Percentiles rank a stretch among this genome's conserved stretches.
Conservation (phyloP, 805 yeast species). For the Candida maesae region DNA sequence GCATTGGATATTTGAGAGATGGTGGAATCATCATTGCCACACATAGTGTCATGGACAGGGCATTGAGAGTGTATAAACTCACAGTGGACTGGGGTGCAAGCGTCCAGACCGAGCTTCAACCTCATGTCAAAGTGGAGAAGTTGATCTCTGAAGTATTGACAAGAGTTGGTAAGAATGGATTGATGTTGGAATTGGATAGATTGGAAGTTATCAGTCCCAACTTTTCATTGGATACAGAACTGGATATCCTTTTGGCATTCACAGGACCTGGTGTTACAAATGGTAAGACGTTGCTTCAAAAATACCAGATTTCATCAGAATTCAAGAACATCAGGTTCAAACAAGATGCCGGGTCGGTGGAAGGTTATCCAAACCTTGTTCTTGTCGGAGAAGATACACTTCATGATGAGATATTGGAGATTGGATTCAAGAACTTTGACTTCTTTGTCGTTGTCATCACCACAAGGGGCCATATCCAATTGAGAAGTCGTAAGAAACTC, state of each 20-base stretch:
- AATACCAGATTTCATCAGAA: constrained; percentile 23
- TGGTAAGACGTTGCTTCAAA: constrained; percentile 20
- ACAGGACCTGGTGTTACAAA: constrained; percentile 19
- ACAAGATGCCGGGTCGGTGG: constrained; percentile 16
- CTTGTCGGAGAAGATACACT: constrained; percentile 22
- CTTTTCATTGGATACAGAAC: constrained; percentile 36
- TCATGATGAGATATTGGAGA: constrained; percentile 27
- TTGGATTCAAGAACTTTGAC: constrained; percentile 37
- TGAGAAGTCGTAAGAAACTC: constrained; percentile 38
- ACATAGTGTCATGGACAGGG: constrained; percentile 33
- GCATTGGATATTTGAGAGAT: constrained; percentile 50
- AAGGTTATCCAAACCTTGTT: constrained; percentile 19
- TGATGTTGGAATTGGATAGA: constrained; percentile 29
- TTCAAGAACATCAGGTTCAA: constrained; percentile 22
- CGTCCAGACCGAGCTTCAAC: constrained; percentile 36
- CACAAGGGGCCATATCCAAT: constrained; percentile 42
- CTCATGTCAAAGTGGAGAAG: constrained; percentile 36
- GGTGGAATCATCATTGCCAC: constrained; percentile 43
- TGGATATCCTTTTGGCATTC: constrained; percentile 46
- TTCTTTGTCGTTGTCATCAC: constrained; percentile 36
- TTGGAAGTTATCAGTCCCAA: constrained; percentile 46
- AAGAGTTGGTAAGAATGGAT: constrained; percentile 26
- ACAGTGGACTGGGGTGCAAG: constrained; percentile 53
- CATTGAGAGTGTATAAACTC: constrained; percentile 40
- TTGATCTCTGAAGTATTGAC: constrained; percentile 27